phyloP scores from a whole-genome alignment of 1,284 basidiomycete genomes.

The Naganishia cerealis region DNA sequence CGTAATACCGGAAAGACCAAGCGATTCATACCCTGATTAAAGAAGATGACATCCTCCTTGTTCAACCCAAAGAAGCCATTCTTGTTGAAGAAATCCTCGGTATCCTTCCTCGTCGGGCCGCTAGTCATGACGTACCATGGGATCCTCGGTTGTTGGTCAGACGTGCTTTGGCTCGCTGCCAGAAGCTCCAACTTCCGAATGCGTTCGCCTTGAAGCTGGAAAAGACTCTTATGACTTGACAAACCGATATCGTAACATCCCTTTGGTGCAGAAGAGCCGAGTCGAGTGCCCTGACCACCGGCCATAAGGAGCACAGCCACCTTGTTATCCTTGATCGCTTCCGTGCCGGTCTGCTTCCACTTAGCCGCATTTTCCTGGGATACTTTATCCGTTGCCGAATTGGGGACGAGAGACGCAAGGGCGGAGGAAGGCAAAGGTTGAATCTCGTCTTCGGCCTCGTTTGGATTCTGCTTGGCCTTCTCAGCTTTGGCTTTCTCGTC shows the following conservation, averaged over 20 bases:
- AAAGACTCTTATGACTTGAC: constrained; percentile 87
- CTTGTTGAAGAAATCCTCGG: constrained; percentile 79
- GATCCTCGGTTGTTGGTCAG: constrained; percentile 55
- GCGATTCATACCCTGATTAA: constrained; percentile 80
- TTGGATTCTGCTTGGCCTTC: neutral
- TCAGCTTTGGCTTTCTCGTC: constrained; percentile 19
- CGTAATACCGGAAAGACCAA: constrained; percentile 8
- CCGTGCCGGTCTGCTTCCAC: constrained; percentile 74
- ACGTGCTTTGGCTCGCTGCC: constrained; percentile 60
- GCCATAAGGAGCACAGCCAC: constrained; percentile 96
- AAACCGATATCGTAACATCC: constrained; percentile 97
- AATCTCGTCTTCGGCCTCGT: constrained; percentile 37
- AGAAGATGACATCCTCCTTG: constrained; percentile 80
- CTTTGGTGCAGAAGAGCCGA: constrained; percentile 90
- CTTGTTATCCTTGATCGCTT: constrained; percentile 75
- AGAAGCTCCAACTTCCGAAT: constrained; percentile 78
- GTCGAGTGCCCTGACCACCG: constrained; percentile 92
- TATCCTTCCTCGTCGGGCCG: constrained; percentile 85
- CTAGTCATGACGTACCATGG: constrained; percentile 99
- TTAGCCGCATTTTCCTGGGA: constrained; percentile 61
- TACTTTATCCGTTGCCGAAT: constrained; percentile 43
- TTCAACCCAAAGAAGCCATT: constrained; percentile 82
- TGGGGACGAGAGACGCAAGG: constrained; percentile 59
- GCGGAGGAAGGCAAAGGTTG: constrained; percentile 73
- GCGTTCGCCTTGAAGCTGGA: constrained; percentile 94